Percentiles rank a stretch among this genome's conserved stretches.
These are phyloP conservation scores for Elymus sibiricus DNA, from an alignment of 176 grass and related monocot genomes.

Conservation along the genomic window DNA sequence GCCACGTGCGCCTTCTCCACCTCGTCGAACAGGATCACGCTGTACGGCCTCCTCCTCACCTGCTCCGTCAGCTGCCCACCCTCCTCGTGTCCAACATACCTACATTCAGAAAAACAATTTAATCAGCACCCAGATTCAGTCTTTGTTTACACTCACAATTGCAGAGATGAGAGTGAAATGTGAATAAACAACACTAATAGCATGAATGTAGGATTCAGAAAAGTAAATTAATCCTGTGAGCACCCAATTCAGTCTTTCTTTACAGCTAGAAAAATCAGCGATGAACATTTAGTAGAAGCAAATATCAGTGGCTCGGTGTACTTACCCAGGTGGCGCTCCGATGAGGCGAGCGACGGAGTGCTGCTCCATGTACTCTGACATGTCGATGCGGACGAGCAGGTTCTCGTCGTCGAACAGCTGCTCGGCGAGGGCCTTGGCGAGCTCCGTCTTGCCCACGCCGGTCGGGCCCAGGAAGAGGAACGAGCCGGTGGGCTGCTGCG, in stretches of 20 bases:
- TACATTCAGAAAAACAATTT: conserved; percentile 1
- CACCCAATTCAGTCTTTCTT: too few species aligned
- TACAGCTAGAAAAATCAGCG: too few species aligned
- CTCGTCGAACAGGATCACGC: conserved; percentile 95
- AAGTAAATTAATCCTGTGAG: too few species aligned
- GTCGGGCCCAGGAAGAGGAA: conserved; percentile 94
- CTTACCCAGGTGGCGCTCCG: conserved; percentile 89
- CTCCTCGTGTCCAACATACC: conserved; percentile 96
- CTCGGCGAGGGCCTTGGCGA: conserved; percentile 90
- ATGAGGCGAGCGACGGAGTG: conserved; percentile 86
- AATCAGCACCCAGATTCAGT: conserved; percentile 14
- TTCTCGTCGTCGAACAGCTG: conserved; percentile 97
- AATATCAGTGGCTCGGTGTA: neutral
- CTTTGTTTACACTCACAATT: neutral
- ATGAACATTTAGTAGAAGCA: too few species aligned
- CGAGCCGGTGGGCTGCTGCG: conserved; percentile 85
- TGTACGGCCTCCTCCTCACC: conserved; percentile 77
- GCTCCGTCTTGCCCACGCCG: conserved; percentile 92
- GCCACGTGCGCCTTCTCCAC: conserved; percentile 93
- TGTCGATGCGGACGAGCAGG: conserved; percentile 86
- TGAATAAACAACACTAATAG: too few species aligned
- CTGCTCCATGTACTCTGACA: conserved; percentile 99
- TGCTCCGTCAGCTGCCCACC: conserved; percentile 90
- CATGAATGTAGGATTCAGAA: too few species aligned
- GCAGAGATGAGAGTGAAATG: neutral